Evolutionary conservation across 129 eudicot species (phyloP), one percentile per base, ranked within the genome.

Genomic region (Ambrosia trifida): DNA sequence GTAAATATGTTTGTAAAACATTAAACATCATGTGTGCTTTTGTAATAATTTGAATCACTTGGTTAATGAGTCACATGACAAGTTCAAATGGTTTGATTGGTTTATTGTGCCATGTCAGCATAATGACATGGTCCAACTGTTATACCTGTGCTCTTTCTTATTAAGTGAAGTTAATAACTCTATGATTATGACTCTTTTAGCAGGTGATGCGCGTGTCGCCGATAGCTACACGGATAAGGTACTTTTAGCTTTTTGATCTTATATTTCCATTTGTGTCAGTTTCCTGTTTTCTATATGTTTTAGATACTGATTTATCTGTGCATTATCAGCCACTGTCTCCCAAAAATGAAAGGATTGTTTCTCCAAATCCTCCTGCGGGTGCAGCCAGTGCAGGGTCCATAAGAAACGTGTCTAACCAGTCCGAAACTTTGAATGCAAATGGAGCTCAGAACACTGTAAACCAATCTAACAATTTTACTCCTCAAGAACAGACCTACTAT

Each of bases 331-430:
- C 90, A 36, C 74, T 74, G 73, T 75, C 95, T 50, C 90, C 95
- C 58, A 94, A 93, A 72, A 86, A 82, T 70, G 98, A 89, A 81
- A 85, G 86, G 90, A 82, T 89, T 59, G 86, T 76, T 72, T 68
- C 90, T 70, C 81, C 83, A 17, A 87, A 83, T 80, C 86, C 90
- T 72, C 72, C 87, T 75, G 81, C 84, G 11, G 94, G 85, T 85
- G 78, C 91, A 62, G 79, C 84, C 72, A 79, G 83, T 63, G 24
- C 83, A 47, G 89, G 90, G 69, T 79, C 97, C 64, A 36, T 85
- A 65, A 82, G 86, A 52, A 78, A 78, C 68, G 50, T 70, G 57
- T 66, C 80, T 52, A 84, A 78, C 56, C 89, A 75, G 64, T 69
- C 81, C 43, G 88, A 78, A 36, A 49, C 87, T 17, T 49, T 79